Conservation (phyloP, 2,329 filamentous ascomycete species). For the Neobulgaria alba region DNA sequence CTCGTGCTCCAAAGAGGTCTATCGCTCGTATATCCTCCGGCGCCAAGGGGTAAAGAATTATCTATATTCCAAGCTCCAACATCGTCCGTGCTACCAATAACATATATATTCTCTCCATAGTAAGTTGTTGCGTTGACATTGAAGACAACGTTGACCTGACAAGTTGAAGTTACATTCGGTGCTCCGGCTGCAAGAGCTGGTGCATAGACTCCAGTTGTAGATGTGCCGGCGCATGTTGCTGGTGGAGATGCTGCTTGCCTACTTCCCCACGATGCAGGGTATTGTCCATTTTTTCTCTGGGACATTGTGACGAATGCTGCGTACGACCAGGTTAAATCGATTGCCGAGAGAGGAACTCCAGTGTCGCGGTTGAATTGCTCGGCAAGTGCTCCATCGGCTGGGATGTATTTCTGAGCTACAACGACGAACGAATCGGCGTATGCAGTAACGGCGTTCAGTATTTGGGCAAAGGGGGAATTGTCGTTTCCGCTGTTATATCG, state of each 20-base stretch:
- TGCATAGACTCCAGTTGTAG: conserved; percentile 42
- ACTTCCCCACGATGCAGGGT: conserved; percentile 48
- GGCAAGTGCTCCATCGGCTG: conserved; percentile 49
- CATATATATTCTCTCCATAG: conserved; percentile 39
- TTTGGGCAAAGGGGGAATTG: conserved; percentile 42
- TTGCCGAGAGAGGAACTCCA: conserved; percentile 49
- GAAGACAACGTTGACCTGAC: conserved; percentile 34
- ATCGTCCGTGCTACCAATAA: conserved; percentile 35
- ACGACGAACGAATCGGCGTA: conserved; percentile 53
- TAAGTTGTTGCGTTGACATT: conserved; percentile 38
- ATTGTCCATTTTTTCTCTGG: conserved; percentile 43
- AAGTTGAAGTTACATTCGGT: conserved; percentile 22
- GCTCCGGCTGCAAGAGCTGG: conserved; percentile 36
- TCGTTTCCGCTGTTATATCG: conserved; percentile 52
- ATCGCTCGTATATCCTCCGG: conserved; percentile 34
- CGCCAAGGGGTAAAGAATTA: conserved; percentile 30
- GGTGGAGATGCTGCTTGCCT: conserved; percentile 38
- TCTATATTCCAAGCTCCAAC: conserved; percentile 35
- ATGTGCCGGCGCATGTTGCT: conserved; percentile 37
- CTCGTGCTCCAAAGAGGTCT: conserved; percentile 38
- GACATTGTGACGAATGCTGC: conserved; percentile 57
- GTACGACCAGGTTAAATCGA: conserved; percentile 67
- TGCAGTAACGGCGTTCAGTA: conserved; percentile 47
- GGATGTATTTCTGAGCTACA: conserved; percentile 41
- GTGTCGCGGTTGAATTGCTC: conserved; percentile 56